A percentile compares a stretch with the other conserved stretches of the same genome.
Conservation (phyloP, 495 filamentous ascomycete species). For the Patellaria atrata region DNA sequence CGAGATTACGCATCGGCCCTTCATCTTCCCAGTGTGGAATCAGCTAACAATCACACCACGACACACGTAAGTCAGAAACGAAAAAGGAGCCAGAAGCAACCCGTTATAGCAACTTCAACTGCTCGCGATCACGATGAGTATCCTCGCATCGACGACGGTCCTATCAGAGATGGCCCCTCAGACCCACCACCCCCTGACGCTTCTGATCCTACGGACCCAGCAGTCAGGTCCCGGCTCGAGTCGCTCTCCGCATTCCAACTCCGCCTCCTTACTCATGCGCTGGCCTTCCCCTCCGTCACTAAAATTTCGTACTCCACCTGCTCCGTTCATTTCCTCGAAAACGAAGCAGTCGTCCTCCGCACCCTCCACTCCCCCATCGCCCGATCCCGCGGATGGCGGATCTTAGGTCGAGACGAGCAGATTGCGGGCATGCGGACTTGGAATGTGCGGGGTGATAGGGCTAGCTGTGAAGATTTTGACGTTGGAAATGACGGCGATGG, state of each 20-base stretch:
- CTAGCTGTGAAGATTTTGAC: constrained; percentile 11
- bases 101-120: too few relatives aligned
- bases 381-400: constrained; percentile 53
- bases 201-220: constrained; percentile 2
- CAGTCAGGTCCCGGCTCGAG: constrained; percentile 39
- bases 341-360: constrained; percentile 65
- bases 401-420: constrained; percentile 56
- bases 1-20: constrained; percentile 59
- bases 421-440: constrained; percentile 55
- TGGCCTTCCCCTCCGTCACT: constrained; percentile 61
- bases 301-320: constrained; percentile 87
- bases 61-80: not conserved
- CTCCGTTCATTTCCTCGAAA: constrained; percentile 72
- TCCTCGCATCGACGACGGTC: not conserved
- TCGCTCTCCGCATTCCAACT: constrained; percentile 34
- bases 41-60: too few relatives aligned
- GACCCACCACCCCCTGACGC: constrained; percentile 13
- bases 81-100: constrained; percentile 24
- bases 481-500: constrained; percentile 5
- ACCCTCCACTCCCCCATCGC: constrained; percentile 55
- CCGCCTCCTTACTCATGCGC: constrained; percentile 36
- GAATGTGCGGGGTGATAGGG: constrained; percentile 44
- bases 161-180: constrained; percentile 32
- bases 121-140: too few relatives aligned
- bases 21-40: constrained; percentile 29